Conservation (phyloP, 2,329 filamentous ascomycete genomes). For the Aspergillus sergii region DNA sequence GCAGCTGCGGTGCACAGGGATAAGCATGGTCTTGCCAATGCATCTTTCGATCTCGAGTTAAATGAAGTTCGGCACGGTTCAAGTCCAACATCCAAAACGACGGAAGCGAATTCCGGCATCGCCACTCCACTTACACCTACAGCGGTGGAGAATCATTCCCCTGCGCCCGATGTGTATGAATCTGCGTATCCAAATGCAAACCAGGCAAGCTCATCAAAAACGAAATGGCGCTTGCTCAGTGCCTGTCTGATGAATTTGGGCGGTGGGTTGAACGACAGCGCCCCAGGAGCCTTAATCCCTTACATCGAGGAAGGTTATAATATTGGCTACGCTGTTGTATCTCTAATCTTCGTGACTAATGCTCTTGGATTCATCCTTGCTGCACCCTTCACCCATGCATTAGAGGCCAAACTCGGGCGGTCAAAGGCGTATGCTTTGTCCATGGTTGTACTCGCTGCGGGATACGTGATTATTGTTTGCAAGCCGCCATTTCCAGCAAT, state of each 20-base stretch:
- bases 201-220: slow-evolving; percentile 45
- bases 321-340: slow-evolving; percentile 68
- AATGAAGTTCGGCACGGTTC: slow-evolving; percentile 15
- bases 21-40: slow-evolving; percentile 25
- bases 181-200: slow-evolving; percentile 29
- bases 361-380: slow-evolving; percentile 75
- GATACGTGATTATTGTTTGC: slow-evolving; percentile 66
- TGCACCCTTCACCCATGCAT: slow-evolving; percentile 67
- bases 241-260: slow-evolving; percentile 68
- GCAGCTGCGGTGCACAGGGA: slow-evolving; percentile 35
- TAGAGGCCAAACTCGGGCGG: slow-evolving; percentile 66
- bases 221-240: slow-evolving; percentile 68
- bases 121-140: slow-evolving; percentile 19
- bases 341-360: slow-evolving; percentile 78
- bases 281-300: slow-evolving; percentile 76
- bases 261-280: slow-evolving; percentile 44
- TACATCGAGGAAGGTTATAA: slow-evolving; percentile 67
- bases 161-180: slow-evolving; percentile 19
- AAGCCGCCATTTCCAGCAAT: slow-evolving; percentile 72
- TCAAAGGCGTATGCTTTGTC: slow-evolving; percentile 63
- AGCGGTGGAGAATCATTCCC: slow-evolving; percentile 30
- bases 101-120: slow-evolving; percentile 2
- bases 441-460: slow-evolving; percentile 61
- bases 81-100: neutral
- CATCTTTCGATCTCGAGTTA: slow-evolving; percentile 26